Evolutionary conservation across 1,284 basidiomycete genomes (phyloP), one percentile per base, ranked within the genome.

Genomic region (Xerocomus amazonicus): DNA sequence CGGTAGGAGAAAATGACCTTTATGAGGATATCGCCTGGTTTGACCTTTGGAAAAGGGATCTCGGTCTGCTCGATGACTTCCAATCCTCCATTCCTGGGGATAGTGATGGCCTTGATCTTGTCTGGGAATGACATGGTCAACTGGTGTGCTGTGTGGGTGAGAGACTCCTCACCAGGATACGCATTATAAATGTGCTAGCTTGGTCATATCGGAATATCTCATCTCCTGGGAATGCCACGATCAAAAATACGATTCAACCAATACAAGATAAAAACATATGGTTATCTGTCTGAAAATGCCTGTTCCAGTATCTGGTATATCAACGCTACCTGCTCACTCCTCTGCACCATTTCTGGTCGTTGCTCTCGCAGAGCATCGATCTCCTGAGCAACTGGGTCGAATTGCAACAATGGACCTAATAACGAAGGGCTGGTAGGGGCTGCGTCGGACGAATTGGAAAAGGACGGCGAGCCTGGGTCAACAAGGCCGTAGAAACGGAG

Each of bases 311-410:
- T 69, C 52, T 83, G 75, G 62, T 91, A 92, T 27, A 92, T 72
- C 51, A 90, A 71, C 3, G 73, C 40, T 4, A 82, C 68, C 65
- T 93, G 90, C 53, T 83, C 82, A 2, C 73, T 69, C 51, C 79
- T 76, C 70, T 93, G 83, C 19, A 91, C 87, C 90, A 93, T 93
- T 31, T 82, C 77, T 2, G 83, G 81, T 39, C 90, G 70, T 65
- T 92, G 90, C 66, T 93, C 90, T 55, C 90, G 71, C 56, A 92
- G 67, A 23, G 75, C 78, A 60, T 93, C 90, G 16, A 92, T 73
- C 62, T 91, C 90, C 61, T 78, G 73, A 8, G 77, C 78, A 4
- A 92, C 77, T n/a, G 78, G 65, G 61, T 92, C 60, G 4, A 82
- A 52, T 10, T 69, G 62, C 1, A 80, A 75, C 39, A 88, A 61